A percentile compares a stretch with the other conserved stretches of the same genome.
These are phyloP conservation scores for Kuraishia molischiana DNA, from an alignment of 805 yeast species.

Conservation along the genomic window DNA sequence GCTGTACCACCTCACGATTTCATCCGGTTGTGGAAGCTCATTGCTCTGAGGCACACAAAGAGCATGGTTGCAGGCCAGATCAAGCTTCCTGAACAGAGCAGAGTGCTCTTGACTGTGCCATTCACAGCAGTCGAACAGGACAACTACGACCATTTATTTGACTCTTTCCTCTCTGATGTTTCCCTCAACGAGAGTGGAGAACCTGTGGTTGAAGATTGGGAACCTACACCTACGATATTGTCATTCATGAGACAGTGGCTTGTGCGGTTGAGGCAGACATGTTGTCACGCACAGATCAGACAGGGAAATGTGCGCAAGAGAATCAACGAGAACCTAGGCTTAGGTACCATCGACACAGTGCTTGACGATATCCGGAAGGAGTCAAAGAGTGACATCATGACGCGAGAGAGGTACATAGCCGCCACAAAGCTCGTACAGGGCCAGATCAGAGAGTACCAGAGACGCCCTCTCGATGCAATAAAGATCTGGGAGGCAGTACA, in stretches of 20 bases:
- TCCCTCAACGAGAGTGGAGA: conserved; percentile 42
- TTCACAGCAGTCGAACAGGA: conserved; percentile 81
- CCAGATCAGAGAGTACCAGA: conserved; percentile 51
- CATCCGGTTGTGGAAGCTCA: conserved; percentile 36
- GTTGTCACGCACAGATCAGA: conserved; percentile 62
- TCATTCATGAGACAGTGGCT: conserved; percentile 61
- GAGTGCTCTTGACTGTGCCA: conserved; percentile 61
- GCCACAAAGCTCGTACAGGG: conserved; percentile 49
- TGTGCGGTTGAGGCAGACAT: conserved; percentile 58
- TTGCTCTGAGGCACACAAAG: conserved; percentile 76
- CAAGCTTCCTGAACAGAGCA: conserved; percentile 65
- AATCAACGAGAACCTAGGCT: conserved; percentile 10
- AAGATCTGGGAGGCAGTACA: conserved; percentile 31
- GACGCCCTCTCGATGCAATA: conserved; percentile 43
- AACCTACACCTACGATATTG: conserved; percentile 30
- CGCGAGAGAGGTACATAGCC: conserved; percentile 37
- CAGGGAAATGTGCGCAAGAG: conserved; percentile 1
- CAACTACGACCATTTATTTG: conserved; percentile 58
- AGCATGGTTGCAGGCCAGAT: conserved; percentile 74
- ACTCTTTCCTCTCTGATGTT: conserved; percentile 47
- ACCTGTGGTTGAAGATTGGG: conserved; percentile 39
- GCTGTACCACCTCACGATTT: conserved; percentile 23
- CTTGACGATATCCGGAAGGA: conserved; percentile 52
- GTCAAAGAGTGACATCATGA: conserved; percentile 38
- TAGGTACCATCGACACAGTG: conserved; percentile 57